A percentile compares a stretch with the other conserved stretches of the same genome.
Conservation (phyloP, 495 filamentous ascomycete species). For the Cryomyces minteri region DNA sequence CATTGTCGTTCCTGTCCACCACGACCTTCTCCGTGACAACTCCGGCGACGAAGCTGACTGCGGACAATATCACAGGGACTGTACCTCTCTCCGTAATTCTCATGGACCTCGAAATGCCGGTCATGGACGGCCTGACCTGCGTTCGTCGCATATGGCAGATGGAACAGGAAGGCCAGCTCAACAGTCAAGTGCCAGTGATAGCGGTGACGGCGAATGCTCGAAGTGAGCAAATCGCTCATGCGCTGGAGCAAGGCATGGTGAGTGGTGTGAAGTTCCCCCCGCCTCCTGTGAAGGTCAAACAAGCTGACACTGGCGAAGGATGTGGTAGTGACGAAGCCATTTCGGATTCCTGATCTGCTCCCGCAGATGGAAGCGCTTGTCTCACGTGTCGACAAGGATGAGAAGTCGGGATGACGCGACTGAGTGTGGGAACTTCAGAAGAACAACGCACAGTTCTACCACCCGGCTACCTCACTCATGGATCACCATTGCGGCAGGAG, state of each 20-base stretch:
- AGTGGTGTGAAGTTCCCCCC: not conserved
- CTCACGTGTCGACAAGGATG: too few species aligned
- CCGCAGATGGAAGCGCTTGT: not conserved
- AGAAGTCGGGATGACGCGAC: too few species aligned
- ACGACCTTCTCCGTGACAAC: not conserved
- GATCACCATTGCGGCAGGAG: too few species aligned
- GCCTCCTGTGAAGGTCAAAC: too few species aligned
- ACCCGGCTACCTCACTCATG: too few species aligned
- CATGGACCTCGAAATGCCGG: slow-evolving; percentile 11
- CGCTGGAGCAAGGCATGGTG: slow-evolving; percentile 6
- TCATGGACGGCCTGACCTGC: slow-evolving; percentile 12
- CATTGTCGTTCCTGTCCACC: slow-evolving; percentile 2
- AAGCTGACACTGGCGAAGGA: too few species aligned
- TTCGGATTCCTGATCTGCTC: slow-evolving; percentile 3
- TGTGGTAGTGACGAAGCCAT: slow-evolving; percentile 7
- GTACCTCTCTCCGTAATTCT: not conserved
- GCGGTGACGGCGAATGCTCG: slow-evolving; percentile 10
- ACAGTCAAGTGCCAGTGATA: slow-evolving; percentile 6
- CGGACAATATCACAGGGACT: not conserved
- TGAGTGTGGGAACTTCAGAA: too few species aligned
- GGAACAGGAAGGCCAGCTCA: slow-evolving; percentile 2
- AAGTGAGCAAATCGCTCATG: slow-evolving; percentile 5
- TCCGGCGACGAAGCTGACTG: not conserved
- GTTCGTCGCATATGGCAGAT: slow-evolving; percentile 3
- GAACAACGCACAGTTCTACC: too few species aligned